Base-by-base conservation (phyloP, 2,329 filamentous ascomycete species). In the Scedosporium dehoogii region DNA sequence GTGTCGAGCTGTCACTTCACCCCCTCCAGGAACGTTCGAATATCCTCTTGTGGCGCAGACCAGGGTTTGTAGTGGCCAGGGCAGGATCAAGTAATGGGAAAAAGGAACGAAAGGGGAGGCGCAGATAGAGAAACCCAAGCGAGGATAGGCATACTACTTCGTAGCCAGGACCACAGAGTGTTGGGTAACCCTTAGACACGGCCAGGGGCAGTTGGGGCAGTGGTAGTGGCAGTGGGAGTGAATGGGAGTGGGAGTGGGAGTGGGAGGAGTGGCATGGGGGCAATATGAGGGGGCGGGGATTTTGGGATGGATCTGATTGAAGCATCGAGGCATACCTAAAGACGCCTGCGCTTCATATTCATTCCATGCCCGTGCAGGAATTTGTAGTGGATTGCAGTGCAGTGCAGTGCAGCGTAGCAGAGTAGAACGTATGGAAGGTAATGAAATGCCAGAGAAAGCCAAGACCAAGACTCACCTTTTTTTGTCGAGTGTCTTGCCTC, bases 191-290 rank as follows among this genome's bases (percentile, higher is more conserved):
- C 38, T 44, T 16, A 42, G 38, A 46, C 59, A 18, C 46, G 14
- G 48, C 14, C 25, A 38, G 23, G 59, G 59, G 44, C 12, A 53
- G n/a, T 27, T 41, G 51, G 51, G 51, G 51, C 51, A 55, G 51
- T 55, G 33, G 33, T 12, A 38, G 33, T 38, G 33, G 33, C 33
- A 38, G 33, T 38, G 33, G 33, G 33, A 38, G 33, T 10, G 29
- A 33, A 7, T 38, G 33, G 33, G 33, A 38, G 33, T 38, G 29
- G 29, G 29, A 38, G 29, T 12, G 29, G 9, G 29, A 38, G 29
- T 33, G 29, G 29, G 29, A 33, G 33, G 33, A 38, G 33, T 38
- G 70, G 70, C 72, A 55, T 55, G 51, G 51, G 51, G 51, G 51
- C 21, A 55, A 55, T 55, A 51, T 60, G 59, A 60, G 44, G 44